These are phyloP conservation scores for Pochonia chlamydosporia DNA, from an alignment of 2,329 filamentous ascomycete genomes.

Conservation along the genomic window DNA sequence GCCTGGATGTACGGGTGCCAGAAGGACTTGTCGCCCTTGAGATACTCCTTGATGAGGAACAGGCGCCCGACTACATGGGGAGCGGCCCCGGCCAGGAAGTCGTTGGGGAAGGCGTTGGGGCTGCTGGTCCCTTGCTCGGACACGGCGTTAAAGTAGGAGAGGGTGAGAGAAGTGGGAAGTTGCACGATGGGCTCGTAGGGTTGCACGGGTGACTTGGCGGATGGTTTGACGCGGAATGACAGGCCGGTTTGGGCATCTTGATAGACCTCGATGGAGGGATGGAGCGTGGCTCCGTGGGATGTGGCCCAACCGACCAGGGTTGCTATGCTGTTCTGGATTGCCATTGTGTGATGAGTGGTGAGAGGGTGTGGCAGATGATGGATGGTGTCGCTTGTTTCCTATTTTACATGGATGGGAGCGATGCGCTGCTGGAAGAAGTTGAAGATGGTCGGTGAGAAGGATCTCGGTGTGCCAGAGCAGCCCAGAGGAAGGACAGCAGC, in stretches of 20 bases:
- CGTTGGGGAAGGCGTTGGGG: slow-evolving; percentile 34
- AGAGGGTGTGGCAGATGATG: not conserved
- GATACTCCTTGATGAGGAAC: slow-evolving; percentile 63
- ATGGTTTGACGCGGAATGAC: slow-evolving; percentile 45
- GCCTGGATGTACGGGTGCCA: slow-evolving; percentile 65
- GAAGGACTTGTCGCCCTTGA: slow-evolving; percentile 50
- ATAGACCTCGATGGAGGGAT: slow-evolving; percentile 48
- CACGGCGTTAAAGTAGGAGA: slow-evolving; percentile 55
- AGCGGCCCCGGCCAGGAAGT: slow-evolving; percentile 43
- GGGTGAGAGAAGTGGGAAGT: slow-evolving; percentile 45
- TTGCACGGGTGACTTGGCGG: slow-evolving; percentile 19
- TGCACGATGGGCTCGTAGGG: slow-evolving; percentile 41
- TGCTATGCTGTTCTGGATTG: slow-evolving; percentile 14
- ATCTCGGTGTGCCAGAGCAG: no score
- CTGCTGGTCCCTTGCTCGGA: slow-evolving; percentile 12
- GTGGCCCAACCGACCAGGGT: slow-evolving; percentile 44
- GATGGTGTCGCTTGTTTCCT: not conserved
- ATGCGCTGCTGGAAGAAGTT: no score
- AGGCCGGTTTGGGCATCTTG: slow-evolving; percentile 43
- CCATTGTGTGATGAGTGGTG: slow-evolving; percentile 6
- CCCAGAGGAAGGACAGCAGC: no score
- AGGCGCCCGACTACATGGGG: slow-evolving; percentile 60
- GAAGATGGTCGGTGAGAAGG: no score
- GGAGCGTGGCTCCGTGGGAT: slow-evolving; percentile 39
- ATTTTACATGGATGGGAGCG: no score